Evolutionary conservation across 345 rosid genomes (phyloP), one percentile per base, ranked within the genome.

Genomic region (Eucalyptus cloeziana): DNA sequence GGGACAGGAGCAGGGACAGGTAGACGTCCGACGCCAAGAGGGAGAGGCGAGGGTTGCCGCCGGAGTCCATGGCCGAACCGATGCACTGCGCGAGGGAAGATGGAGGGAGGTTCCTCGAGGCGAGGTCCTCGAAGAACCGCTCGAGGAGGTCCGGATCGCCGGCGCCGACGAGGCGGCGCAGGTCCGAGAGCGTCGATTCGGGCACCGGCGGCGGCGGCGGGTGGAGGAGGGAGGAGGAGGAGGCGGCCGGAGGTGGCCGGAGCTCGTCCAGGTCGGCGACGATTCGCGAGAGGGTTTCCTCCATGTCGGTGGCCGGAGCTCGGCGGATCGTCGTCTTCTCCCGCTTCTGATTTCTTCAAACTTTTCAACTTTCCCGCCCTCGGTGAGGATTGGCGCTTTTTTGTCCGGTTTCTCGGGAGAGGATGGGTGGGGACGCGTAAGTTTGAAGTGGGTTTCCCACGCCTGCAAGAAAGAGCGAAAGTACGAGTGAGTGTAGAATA

Each of bases 11-110:
- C 86, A 96, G 92, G 64, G 93, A 91, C 13, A 96, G 94, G 90
- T 95, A 96, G 27, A 93, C 90, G 83, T 93, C 92, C 88, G 98
- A 95, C 43, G 97, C 95, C 43, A 89, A 56, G 40, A 96, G 94
- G 16, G 95, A 94, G 40, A 93, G 62, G 81, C 89, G 86, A 13
- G 91, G 58, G 52, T 52, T 22, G 79, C 62, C 89, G 22, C 89
- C 92, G 1, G 94, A 89, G 87, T 96, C 98, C 99, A 97, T 96
- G 86, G 96, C 91, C 60, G 93, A 91, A 50, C 96, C 92, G 58
- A 97, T 86, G 25, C 91, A 93, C 31, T 90, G 92, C 60, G 94
- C 89, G 79, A 97, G 93, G 27, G 93, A 91, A 5, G 99, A 93
- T 24, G 92, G 88, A 4, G 95, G 87, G 86, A 93, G 91, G 52